phyloP scores from a whole-genome alignment of 2,329 filamentous ascomycete genomes.

The Verticillium tricorpus region DNA sequence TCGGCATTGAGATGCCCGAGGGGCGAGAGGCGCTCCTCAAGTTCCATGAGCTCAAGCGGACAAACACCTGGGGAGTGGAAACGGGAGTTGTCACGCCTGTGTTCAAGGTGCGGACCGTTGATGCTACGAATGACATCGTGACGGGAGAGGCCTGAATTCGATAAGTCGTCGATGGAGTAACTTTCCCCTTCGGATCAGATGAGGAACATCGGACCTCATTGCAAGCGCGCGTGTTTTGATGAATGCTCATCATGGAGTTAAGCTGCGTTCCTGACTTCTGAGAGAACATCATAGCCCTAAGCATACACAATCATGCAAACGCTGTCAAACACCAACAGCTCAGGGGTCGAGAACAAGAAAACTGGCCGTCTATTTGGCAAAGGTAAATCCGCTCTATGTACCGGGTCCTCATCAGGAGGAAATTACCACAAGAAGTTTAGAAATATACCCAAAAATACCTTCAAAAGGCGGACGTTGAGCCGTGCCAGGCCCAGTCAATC shows the following conservation, averaged over 20 bases:
- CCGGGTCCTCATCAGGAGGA: background rate
- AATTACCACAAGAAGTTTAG: background rate
- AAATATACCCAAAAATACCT: background rate
- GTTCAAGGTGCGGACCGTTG: constrained; percentile 5
- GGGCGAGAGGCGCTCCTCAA: constrained; percentile 20
- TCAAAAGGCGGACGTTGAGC: background rate
- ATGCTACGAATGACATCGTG: background rate
- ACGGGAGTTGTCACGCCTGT: constrained; percentile 21
- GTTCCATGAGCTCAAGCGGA: constrained; percentile 27
- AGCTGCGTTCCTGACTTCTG: too few relatives aligned
- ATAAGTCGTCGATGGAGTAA: background rate
- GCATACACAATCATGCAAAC: too few relatives aligned
- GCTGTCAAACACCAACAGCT: too few relatives aligned
- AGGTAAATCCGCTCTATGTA: background rate
- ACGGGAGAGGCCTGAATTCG: background rate
- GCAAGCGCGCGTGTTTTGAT: too few relatives aligned
- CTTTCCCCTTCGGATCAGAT: background rate
- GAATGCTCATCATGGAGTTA: too few relatives aligned
- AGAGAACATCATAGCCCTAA: too few relatives aligned
- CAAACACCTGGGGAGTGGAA: constrained; percentile 33
- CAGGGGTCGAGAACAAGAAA: too few relatives aligned
- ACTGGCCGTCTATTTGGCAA: background rate
- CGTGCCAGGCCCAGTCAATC: background rate
- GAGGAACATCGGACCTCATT: background rate
- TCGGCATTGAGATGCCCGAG: constrained; percentile 29